Evolutionary conservation across 805 yeast species (phyloP).

Genomic region (Starmerella lactis-condensi): DNA sequence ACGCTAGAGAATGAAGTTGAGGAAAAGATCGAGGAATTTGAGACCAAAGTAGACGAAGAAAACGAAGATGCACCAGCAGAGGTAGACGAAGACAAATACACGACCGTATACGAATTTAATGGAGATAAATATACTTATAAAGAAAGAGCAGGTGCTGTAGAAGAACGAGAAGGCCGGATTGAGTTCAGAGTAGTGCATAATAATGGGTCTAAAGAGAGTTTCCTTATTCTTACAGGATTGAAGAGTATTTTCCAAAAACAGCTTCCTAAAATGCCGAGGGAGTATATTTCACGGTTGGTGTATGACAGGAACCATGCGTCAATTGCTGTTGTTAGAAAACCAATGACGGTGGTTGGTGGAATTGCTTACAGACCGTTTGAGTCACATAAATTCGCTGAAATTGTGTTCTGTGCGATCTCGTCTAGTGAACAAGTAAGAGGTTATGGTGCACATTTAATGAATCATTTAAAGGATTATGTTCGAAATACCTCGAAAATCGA

Average conservation of each 20-base stretch:
- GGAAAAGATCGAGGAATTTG: conserved; percentile 20
- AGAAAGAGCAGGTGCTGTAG: conserved; percentile 85
- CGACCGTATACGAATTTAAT: conserved; percentile 44
- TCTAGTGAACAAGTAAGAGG: conserved; percentile 97
- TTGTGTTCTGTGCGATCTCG: conserved; percentile 94
- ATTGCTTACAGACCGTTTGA: conserved; percentile 91
- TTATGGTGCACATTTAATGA: conserved; percentile 97
- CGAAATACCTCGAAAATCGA: conserved; percentile 68
- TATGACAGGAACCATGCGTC: conserved; percentile 88
- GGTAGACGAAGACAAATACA: conserved; percentile 19
- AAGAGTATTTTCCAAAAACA: conserved; percentile 95
- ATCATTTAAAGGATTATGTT: conserved; percentile 90
- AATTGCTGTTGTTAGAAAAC: conserved; percentile 87
- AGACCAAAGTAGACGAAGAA: conserved; percentile 16
- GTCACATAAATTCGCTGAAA: conserved; percentile 81
- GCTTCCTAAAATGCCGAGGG: conserved; percentile 96
- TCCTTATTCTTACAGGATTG: conserved; percentile 84
- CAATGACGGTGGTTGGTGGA: conserved; percentile 92
- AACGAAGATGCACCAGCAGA: conserved; percentile 16
- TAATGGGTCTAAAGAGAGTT: conserved; percentile 68
- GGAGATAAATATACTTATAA: conserved; percentile 67
- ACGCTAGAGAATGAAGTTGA: conserved; percentile 17
- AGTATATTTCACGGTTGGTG: conserved; percentile 83
- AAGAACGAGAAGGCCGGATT: conserved; percentile 80
- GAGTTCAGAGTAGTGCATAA: conserved; percentile 94